These are phyloP conservation scores for Xerocomus amazonicus DNA, from an alignment of 1,284 basidiomycete species.

Conservation along the genomic window DNA sequence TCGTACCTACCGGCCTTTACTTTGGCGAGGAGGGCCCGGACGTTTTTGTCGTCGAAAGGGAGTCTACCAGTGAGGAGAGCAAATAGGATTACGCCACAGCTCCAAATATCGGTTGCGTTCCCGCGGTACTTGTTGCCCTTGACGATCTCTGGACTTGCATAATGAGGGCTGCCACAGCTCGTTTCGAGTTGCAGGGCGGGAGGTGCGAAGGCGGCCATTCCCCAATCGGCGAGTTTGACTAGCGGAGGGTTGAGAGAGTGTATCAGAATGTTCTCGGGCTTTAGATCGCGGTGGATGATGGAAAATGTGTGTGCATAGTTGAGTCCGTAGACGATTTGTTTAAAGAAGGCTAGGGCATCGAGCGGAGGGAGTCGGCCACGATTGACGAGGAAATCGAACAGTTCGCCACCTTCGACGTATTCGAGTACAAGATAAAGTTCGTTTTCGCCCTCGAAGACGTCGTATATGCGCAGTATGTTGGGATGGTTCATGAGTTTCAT, in stretches of 20 bases:
- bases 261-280: slow-evolving; percentile 96
- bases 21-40: slow-evolving; percentile 80
- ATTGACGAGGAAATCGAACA: slow-evolving; percentile 96
- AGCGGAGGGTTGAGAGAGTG: slow-evolving; percentile 80
- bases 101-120: slow-evolving; percentile 92
- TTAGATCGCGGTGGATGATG: slow-evolving; percentile 98
- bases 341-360: slow-evolving; percentile 93
- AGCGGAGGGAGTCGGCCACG: slow-evolving; percentile 77
- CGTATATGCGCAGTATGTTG: slow-evolving; percentile 93
- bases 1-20: slow-evolving; percentile 88
- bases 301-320: slow-evolving; percentile 99
- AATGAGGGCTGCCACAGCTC: slow-evolving; percentile 96
- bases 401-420: slow-evolving; percentile 95
- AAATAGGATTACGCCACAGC: slow-evolving; percentile 87
- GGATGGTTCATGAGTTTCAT: slow-evolving; percentile 99
- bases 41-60: slow-evolving; percentile 88
- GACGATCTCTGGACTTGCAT: slow-evolving; percentile 97
- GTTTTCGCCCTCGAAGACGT: slow-evolving; percentile 93
- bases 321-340: slow-evolving; percentile 94
- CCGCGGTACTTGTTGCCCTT: slow-evolving; percentile 93
- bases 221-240: slow-evolving; percentile 98
- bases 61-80: slow-evolving; percentile 84
- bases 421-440: slow-evolving; percentile 96
- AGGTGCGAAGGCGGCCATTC: slow-evolving; percentile 93
- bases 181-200: slow-evolving; percentile 87